These are phyloP conservation scores for Nitzschia sp. DNA, from an alignment of 108 stramenopile genomes.

Conservation along the genomic window DNA sequence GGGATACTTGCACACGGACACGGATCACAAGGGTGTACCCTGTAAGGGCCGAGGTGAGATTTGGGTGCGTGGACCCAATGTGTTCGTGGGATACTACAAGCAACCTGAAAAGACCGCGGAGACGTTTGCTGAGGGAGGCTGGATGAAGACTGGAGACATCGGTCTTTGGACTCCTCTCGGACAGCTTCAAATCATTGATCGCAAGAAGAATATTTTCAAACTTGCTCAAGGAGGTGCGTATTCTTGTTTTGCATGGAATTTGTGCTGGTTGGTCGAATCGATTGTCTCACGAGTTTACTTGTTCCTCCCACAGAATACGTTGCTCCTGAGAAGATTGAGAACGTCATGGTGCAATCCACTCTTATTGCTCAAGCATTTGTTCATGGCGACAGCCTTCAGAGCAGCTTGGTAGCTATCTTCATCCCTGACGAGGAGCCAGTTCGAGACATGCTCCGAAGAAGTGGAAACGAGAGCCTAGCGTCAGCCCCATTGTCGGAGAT, in stretches of 20 bases:
- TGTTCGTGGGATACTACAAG: constrained; percentile 97
- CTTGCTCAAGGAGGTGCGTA: constrained; percentile 86
- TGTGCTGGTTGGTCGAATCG: neutral
- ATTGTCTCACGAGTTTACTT: too few relatives aligned
- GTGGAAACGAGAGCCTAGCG: constrained; percentile 28
- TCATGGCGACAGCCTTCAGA: constrained; percentile 92
- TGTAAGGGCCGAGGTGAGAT: constrained; percentile 93
- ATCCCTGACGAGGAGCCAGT: constrained; percentile 92
- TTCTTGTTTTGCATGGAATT: neutral
- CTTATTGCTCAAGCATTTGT: constrained; percentile 91
- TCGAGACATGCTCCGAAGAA: constrained; percentile 47
- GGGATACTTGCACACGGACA: constrained; percentile 91
- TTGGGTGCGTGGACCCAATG: constrained; percentile 89
- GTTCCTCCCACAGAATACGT: constrained; percentile 64
- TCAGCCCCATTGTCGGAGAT: constrained; percentile 63
- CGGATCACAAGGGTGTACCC: constrained; percentile 68
- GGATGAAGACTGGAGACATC: constrained; percentile 97
- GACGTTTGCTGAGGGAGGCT: constrained; percentile 91
- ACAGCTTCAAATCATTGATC: constrained; percentile 92
- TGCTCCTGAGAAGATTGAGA: constrained; percentile 97
- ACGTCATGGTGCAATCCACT: constrained; percentile 74
- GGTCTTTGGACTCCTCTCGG: constrained; percentile 93
- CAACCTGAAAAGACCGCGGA: constrained; percentile 90
- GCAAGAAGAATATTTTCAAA: constrained; percentile 98
- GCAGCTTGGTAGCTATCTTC: constrained; percentile 83